Evolutionary conservation across 257 asterid genomes (phyloP), one percentile per base, ranked within the genome.

Genomic region (Dorcoceras hygrometricum): DNA sequence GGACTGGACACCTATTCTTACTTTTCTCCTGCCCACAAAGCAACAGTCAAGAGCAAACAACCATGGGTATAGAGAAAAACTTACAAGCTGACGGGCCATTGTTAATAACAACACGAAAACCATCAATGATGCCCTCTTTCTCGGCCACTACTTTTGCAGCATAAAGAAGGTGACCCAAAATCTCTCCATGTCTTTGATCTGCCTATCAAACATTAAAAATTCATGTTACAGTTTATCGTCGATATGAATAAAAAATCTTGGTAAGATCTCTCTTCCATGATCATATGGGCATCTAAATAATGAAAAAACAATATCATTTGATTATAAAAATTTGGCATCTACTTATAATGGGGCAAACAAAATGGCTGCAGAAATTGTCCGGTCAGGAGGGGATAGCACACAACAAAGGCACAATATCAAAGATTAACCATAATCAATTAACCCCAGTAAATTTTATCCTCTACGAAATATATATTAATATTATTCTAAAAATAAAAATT

Each of bases 101-200:
- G 78, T 93, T 93, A 28, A 93, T 84, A 56, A 90, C 97, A 63
- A 93, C 95, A 51, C 97, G 96, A 62, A 93, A 93, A 64, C 97
- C 99, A 77, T 93, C 99, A 11, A 73, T 34, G 29, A 93, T 78
- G 77, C 95, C 95, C 78, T 93, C 97, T 80, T 81, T 93, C 75
- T 90, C 99, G 0, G 97, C 99, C 59, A 93, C 97, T 76, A 90
- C 66, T 76, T 81, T 90, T 66, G 96, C 91, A 66, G 88, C 97
- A 78, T 90, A 80, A 50, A 93, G 95, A 65, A 93, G 99, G 75
- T 77, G 84, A 39, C 99, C 99, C 82, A 93, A 69, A 80, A 93
- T 76, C 74, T 82, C 96, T 74, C 68, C 89, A 61, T 93, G 97
- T 64, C 86, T 84, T 61, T 81, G 71, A 69, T 88, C 95, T 66